Evolutionary conservation across 2,329 filamentous ascomycete species (phyloP).

Genomic region (Coniochaeta prunicola): DNA sequence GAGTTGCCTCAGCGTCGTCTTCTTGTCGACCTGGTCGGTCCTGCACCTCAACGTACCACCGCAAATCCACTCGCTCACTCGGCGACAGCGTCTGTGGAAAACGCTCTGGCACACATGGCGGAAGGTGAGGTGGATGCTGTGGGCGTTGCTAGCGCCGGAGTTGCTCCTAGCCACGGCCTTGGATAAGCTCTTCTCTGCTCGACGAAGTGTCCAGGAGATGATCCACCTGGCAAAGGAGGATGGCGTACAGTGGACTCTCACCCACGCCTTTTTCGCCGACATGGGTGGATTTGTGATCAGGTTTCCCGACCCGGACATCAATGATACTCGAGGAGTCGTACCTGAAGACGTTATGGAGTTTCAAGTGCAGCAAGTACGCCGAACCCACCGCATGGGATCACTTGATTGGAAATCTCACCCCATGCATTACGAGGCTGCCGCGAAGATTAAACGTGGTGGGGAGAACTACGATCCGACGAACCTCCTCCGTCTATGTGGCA

Average conservation of each 20-base stretch:
- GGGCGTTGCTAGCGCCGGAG: conserved; percentile 9
- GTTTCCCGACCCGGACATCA: conserved; percentile 3
- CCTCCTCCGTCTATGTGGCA: not conserved
- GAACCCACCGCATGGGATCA: not conserved
- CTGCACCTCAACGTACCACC: conserved; percentile 17
- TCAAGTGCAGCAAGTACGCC: not conserved
- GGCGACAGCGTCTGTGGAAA: conserved; percentile 2
- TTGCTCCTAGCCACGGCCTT: not conserved
- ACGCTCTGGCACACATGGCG: not conserved
- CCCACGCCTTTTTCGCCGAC: conserved; percentile 10
- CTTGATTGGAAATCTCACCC: not conserved
- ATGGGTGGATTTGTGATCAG: conserved; percentile 16
- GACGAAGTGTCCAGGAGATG: not conserved
- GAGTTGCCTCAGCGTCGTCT: conserved; percentile 11
- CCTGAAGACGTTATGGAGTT: not conserved
- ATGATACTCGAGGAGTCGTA: not conserved
- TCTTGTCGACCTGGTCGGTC: conserved; percentile 13
- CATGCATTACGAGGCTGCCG: not conserved
- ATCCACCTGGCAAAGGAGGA: not conserved
- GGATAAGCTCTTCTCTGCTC: not conserved
- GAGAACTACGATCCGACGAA: not conserved
- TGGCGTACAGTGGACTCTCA: conserved; percentile 8
- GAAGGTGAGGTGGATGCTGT: conserved; percentile 9
- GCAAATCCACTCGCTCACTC: conserved; percentile 30
- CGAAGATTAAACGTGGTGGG: not conserved